Conservation (phyloP, 768 basidiomycete species). For the Boletus rex-veris region DNA sequence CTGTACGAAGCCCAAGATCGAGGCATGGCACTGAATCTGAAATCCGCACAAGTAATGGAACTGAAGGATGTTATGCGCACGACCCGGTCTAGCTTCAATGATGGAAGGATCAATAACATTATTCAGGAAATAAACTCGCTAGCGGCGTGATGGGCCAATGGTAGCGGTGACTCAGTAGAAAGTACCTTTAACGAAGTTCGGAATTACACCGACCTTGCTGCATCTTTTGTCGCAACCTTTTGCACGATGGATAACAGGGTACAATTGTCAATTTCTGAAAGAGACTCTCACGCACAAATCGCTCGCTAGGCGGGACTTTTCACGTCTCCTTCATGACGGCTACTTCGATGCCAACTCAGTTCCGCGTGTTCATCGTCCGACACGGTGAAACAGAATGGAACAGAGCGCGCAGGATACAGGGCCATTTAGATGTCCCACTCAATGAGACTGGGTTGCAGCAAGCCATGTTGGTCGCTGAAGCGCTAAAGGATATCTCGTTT, state of each 20-base stretch:
- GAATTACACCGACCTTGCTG: too few relatives aligned
- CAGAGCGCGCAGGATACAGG: slow-evolving; percentile 61
- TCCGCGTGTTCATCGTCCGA: slow-evolving; percentile 61
- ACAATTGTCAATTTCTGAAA: too few relatives aligned
- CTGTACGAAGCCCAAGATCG: slow-evolving; percentile 44
- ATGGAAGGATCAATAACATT: slow-evolving; percentile 55
- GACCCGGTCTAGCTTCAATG: slow-evolving; percentile 48
- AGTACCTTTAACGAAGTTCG: background rate
- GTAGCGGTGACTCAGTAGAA: background rate
- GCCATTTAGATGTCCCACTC: slow-evolving; percentile 66
- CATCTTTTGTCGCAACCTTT: too few relatives aligned
- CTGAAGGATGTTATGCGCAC: slow-evolving; percentile 39
- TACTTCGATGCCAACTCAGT: slow-evolving; percentile 29
- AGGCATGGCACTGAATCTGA: slow-evolving; percentile 31
- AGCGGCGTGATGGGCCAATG: slow-evolving; percentile 15
- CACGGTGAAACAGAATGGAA: slow-evolving; percentile 81
- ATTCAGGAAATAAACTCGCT: slow-evolving; percentile 46
- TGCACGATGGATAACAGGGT: too few relatives aligned
- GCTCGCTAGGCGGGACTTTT: too few relatives aligned
- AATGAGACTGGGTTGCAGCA: slow-evolving; percentile 62
- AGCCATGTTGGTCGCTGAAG: slow-evolving; percentile 51
- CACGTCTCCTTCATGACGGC: too few relatives aligned
- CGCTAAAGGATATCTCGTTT: slow-evolving; percentile 53
- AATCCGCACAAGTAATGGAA: slow-evolving; percentile 37
- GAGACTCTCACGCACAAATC: too few relatives aligned